Conservation (phyloP, 176 grass and related monocot genomes). For the Oryza nivara region DNA sequence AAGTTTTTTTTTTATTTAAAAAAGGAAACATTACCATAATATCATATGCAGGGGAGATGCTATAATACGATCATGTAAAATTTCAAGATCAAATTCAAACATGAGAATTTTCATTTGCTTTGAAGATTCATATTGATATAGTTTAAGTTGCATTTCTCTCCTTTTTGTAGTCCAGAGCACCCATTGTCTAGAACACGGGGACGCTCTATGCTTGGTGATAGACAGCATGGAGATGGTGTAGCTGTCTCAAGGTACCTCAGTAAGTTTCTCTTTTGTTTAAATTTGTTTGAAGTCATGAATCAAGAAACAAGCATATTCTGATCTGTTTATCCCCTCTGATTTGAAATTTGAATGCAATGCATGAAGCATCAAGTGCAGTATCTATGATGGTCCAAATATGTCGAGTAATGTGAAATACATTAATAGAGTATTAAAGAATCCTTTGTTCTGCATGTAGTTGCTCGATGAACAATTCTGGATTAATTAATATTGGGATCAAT, state of each 20-base stretch:
- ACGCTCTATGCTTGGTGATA: constrained; percentile 82
- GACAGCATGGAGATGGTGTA: constrained; percentile 65
- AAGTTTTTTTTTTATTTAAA: not conserved
- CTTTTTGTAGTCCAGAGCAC: constrained; percentile 82
- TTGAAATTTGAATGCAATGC: constrained; percentile 26
- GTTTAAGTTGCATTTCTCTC: constrained; percentile 37
- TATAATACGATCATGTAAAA: not conserved
- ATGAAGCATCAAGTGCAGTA: not conserved
- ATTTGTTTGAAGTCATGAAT: constrained; percentile 35
- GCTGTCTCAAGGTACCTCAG: constrained; percentile 93
- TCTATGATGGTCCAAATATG: not conserved
- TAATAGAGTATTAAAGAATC: constrained; percentile 3
- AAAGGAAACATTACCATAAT: not conserved
- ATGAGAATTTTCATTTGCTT: constrained; percentile 21
- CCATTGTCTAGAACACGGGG: constrained; percentile 67
- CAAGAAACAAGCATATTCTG: constrained; percentile 34
- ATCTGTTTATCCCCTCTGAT: constrained; percentile 10
- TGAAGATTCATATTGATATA: constrained; percentile 28
- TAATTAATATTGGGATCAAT: not conserved
- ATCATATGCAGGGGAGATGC: not conserved
- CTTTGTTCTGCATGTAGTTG: not conserved
- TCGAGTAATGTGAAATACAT: not conserved
- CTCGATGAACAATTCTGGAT: not conserved
- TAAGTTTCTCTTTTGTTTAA: constrained; percentile 63
- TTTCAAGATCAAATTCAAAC: not conserved